Conservation (phyloP, 2,329 filamentous ascomycete species). For the Pestalotiopsis sp. region DNA sequence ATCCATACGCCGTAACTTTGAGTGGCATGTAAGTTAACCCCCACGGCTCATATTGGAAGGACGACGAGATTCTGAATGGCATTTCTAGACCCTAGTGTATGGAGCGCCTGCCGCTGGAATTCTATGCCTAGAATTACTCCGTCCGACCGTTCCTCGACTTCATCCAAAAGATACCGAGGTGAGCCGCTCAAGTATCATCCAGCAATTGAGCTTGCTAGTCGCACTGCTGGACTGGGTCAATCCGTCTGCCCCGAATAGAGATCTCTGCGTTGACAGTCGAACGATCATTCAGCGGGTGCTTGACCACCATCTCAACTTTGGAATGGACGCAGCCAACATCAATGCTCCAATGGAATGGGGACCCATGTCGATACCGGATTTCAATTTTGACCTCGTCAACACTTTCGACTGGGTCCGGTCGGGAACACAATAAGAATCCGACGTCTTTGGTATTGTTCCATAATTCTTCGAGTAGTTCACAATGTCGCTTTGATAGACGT, state of each 20-base stretch:
- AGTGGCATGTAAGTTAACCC: conserved; percentile 42
- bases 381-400: conserved; percentile 46
- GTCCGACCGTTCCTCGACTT: conserved; percentile 34
- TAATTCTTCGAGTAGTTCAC: neutral
- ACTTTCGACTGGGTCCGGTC: conserved; percentile 42
- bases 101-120: conserved; percentile 48
- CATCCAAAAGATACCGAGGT: conserved; percentile 35
- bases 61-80: neutral
- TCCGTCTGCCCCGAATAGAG: conserved; percentile 44
- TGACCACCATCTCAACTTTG: conserved; percentile 45
- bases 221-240: conserved; percentile 51
- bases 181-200: conserved; percentile 46
- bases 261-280: conserved; percentile 45
- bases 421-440: neutral
- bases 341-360: conserved; percentile 32
- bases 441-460: neutral
- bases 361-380: conserved; percentile 28
- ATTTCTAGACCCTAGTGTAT: conserved; percentile 43
- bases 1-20: conserved; percentile 41
- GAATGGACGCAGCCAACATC: conserved; percentile 5
- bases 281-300: conserved; percentile 47
- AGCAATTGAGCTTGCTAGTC: conserved; percentile 48
- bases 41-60: neutral
- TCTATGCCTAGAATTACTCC: conserved; percentile 47
- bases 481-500: no score